A percentile compares a stretch with the other conserved stretches of the same genome.
Conservation (phyloP, 192 early-diverging fungal genomes). For the Chytriomyces confervae region DNA sequence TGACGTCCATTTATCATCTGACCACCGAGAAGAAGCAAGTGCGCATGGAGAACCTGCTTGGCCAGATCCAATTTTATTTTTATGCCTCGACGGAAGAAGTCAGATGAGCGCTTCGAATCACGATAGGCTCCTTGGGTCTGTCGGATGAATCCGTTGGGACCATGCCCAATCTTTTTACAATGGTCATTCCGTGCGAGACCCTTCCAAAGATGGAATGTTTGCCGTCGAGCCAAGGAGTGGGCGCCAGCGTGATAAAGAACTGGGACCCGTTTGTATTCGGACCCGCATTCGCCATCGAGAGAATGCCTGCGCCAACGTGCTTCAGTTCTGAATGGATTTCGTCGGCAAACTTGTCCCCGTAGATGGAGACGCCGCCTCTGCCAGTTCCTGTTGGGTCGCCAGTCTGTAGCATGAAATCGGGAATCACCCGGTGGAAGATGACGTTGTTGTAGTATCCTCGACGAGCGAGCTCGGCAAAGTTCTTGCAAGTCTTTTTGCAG, state of each 20-base stretch:
- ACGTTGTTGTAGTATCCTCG: slow-evolving; percentile 82
- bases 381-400: slow-evolving; percentile 79
- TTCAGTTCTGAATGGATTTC: slow-evolving; percentile 77
- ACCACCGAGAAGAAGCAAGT: too few species aligned
- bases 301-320: slow-evolving; percentile 87
- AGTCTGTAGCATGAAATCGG: slow-evolving; percentile 93
- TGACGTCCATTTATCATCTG: too few species aligned
- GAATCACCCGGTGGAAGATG: slow-evolving; percentile 80
- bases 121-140: slow-evolving; percentile 51
- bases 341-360: slow-evolving; percentile 86
- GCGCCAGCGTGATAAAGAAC: slow-evolving; percentile 90
- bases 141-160: slow-evolving; percentile 52
- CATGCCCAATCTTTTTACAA: slow-evolving; percentile 71
- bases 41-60: too few species aligned
- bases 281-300: slow-evolving; percentile 84
- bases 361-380: slow-evolving; percentile 81
- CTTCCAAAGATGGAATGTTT: slow-evolving; percentile 93
- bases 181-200: slow-evolving; percentile 77
- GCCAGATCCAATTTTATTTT: not conserved
- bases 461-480: slow-evolving; percentile 75
- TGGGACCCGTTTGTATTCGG: slow-evolving; percentile 66
- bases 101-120: slow-evolving; percentile 36
- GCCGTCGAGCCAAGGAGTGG: slow-evolving; percentile 90
- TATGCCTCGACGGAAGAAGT: not conserved
- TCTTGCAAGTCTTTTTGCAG: slow-evolving; percentile 65